Conservation (phyloP, 2,329 filamentous ascomycete genomes). For the Ceratocystis harringtonii region DNA sequence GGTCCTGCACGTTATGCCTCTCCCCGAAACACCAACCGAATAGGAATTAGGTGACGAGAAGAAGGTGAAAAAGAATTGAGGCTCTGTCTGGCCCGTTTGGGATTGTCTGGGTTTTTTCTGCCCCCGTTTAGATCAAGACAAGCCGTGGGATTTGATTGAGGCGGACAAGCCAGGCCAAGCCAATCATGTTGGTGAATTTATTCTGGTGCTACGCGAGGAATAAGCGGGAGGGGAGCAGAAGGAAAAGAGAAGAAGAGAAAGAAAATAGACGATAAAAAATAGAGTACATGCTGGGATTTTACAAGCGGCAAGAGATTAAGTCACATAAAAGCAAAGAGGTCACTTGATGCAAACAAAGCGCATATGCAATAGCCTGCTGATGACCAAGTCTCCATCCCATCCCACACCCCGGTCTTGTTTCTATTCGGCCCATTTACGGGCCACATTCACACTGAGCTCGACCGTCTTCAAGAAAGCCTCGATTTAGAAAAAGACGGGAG, state of each 20-base stretch:
- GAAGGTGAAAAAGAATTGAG: background rate
- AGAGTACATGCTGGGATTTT: background rate
- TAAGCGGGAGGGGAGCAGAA: background rate
- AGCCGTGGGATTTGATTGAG: background rate
- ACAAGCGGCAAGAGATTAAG: background rate
- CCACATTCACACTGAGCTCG: background rate
- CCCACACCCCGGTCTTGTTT: constrained; percentile 6
- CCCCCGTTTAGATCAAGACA: background rate
- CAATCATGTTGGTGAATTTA: background rate
- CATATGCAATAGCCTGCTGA: background rate
- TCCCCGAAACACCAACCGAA: background rate
- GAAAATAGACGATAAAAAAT: background rate
- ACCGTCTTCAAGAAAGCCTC: too few relatives aligned
- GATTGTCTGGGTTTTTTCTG: background rate
- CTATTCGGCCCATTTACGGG: constrained; percentile 18
- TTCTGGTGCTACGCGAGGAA: background rate
- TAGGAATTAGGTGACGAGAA: background rate
- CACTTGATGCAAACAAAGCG: background rate
- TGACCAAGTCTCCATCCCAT: constrained; percentile 1
- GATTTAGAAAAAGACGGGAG: background rate
- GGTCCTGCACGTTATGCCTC: background rate
- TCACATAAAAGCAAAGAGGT: background rate
- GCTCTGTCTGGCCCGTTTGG: background rate
- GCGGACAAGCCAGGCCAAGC: background rate
- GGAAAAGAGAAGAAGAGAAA: background rate